Evolutionary conservation across 78 protist species (phyloP).

Genomic region (Guillardia theta): DNA sequence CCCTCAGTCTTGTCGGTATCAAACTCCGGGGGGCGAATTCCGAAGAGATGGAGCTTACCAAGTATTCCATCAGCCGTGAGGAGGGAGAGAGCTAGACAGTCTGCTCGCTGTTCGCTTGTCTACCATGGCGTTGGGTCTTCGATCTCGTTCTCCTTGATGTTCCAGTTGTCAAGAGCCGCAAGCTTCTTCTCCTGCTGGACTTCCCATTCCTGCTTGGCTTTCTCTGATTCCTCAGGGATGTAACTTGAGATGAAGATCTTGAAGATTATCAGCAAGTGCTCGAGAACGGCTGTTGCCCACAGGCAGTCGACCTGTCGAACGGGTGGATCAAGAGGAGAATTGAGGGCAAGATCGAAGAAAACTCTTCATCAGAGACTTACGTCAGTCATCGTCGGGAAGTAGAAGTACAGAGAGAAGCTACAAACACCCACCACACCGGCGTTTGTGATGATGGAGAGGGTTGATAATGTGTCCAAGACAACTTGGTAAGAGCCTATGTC

Average conservation of each 20-base stretch:
- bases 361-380: background rate
- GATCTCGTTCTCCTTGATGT: background rate
- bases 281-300: slow-evolving; percentile 17
- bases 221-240: background rate
- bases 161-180: background rate
- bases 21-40: too few species aligned
- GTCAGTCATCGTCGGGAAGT: background rate
- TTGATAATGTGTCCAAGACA: background rate
- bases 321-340: background rate
- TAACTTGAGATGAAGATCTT: background rate
- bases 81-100: too few species aligned
- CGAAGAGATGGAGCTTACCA: too few species aligned
- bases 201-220: background rate
- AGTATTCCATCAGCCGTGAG: too few species aligned
- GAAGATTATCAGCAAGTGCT: background rate
- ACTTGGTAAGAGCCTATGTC: background rate
- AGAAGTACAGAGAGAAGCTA: background rate
- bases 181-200: background rate
- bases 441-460: slow-evolving; percentile 15
- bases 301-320: background rate
- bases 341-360: background rate
- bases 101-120: too few species aligned
- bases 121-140: background rate
- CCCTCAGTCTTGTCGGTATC: too few species aligned
- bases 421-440: background rate